Base-by-base conservation (phyloP, 805 yeast species). In the Candida gorgasii region DNA sequence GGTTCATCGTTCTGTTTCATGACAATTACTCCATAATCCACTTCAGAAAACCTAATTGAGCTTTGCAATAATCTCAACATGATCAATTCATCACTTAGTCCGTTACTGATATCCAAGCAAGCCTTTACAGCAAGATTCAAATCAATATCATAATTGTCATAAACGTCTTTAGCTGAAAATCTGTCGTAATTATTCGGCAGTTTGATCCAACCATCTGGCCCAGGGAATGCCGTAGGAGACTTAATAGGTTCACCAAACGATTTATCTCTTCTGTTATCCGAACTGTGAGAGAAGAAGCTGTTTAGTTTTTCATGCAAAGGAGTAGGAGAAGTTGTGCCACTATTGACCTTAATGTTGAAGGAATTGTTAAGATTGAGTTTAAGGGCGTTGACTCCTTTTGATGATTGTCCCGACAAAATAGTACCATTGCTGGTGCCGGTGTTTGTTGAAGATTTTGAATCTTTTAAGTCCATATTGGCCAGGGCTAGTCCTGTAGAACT, bases 101-200 rank as follows among this genome's bases (percentile, higher is more conserved):
- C 65, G 47, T 74, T 79, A 1, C 78, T 69, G n/a, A 76, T 73
- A 11, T 68, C 66, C n/a, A 75, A 58, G 48, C 79, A 74, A 1
- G 77, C 68, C 39, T 63, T 62, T 40, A 76, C 58, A 0, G 76
- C 75, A n/a, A 51, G 51, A 33, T 62, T 63, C 34, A 63, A 47
- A 35, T 58, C 50, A 43, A 29, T 16, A 29, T 28, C 35, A 28
- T 15, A 12, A 26, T 29, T 31, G 6, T 23, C 31, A 24, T 16
- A 11, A 15, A 11, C 9, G 2, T 23, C 15, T 8, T 8, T 5
- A n/a, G 24, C 12, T n/a, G n/a, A n/a, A 11, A 11, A 24, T 13
- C n/a, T 24, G n/a, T 13, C 14, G 9, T 27, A 32, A 26, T 35
- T 35, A 16, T 17, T 35, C 4, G 30, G 39, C 8, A 5, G 18